Percentiles rank a stretch among this genome's conserved stretches.
Evolutionary conservation across 768 basidiomycete species (phyloP).

Genomic region (Boletus fagicola): DNA sequence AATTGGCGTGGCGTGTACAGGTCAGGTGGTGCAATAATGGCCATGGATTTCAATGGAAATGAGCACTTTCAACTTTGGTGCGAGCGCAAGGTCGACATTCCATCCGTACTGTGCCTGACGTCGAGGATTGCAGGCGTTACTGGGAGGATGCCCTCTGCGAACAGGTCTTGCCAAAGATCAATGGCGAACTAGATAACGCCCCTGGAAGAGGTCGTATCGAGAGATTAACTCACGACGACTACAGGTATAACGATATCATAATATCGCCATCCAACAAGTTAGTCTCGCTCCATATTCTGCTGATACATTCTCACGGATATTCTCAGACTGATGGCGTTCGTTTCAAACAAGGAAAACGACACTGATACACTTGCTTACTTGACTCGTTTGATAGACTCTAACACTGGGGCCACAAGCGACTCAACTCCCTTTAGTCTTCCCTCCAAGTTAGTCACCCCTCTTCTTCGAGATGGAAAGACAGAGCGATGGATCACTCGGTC

Average conservation of each 20-base stretch:
- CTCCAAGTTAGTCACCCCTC: constrained; percentile 36
- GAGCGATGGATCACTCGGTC: constrained; percentile 32
- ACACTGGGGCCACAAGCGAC: constrained; percentile 30
- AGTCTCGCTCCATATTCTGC: background rate
- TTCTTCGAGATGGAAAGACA: constrained; percentile 30
- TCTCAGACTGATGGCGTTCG: constrained; percentile 37
- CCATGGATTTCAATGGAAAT: constrained; percentile 42
- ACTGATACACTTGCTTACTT: constrained; percentile 39
- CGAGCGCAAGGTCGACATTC: background rate
- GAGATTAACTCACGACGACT: constrained; percentile 40
- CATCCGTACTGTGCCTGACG: background rate
- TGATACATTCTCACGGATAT: constrained; percentile 5
- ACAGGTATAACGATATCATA: constrained; percentile 29
- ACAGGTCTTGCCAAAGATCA: constrained; percentile 32
- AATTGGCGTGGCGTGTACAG: constrained; percentile 41
- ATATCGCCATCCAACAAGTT: constrained; percentile 40
- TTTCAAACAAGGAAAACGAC: constrained; percentile 42
- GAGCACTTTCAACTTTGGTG: constrained; percentile 44
- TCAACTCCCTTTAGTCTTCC: constrained; percentile 33
- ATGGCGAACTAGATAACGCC: constrained; percentile 38
- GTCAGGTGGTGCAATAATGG: constrained; percentile 36
- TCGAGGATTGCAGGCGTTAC: constrained; percentile 34
- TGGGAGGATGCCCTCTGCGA: constrained; percentile 38
- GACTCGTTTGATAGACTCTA: constrained; percentile 31
- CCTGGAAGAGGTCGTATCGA: constrained; percentile 42